Evolutionary conservation across 495 filamentous ascomycete genomes (phyloP).

Genomic region (Choiromyces venosus): DNA sequence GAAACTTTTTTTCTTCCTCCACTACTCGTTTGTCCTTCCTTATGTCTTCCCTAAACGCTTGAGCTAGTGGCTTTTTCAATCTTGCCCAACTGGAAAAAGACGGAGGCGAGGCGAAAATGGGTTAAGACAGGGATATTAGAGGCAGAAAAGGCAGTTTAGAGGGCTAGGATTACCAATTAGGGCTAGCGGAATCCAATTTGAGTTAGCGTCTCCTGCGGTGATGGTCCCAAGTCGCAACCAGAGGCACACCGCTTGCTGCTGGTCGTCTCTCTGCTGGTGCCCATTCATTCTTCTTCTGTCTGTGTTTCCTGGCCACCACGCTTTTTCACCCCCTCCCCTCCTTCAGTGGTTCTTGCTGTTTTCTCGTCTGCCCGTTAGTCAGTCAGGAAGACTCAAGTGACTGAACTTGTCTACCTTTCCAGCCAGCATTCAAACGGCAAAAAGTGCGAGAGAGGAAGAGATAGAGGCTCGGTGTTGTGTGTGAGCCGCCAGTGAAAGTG

Average conservation of each 20-base stretch:
- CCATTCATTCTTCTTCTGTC: constrained; percentile 31
- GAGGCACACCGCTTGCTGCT: constrained; percentile 34
- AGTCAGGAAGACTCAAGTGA: neutral
- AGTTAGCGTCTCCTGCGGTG: constrained; percentile 35
- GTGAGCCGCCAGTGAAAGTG: neutral
- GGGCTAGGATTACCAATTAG: constrained; percentile 33
- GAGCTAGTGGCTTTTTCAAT: neutral
- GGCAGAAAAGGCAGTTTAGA: constrained; percentile 31
- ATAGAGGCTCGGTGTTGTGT: neutral
- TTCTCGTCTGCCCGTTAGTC: neutral
- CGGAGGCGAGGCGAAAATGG: constrained; percentile 31
- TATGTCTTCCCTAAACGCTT: neutral
- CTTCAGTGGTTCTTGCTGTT: constrained; percentile 25
- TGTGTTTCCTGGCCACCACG: constrained; percentile 29
- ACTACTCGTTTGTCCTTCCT: neutral
- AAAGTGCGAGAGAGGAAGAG: neutral
- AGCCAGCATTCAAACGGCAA: neutral
- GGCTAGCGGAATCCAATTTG: constrained; percentile 36
- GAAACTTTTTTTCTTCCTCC: neutral
- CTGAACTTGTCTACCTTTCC: neutral
- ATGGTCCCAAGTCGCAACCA: constrained; percentile 25
- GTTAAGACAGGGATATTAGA: constrained; percentile 22
- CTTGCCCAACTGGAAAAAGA: constrained; percentile 22
- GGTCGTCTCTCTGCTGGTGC: constrained; percentile 20
- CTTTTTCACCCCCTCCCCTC: constrained; percentile 24